Percentiles rank a stretch among this genome's conserved stretches.
Evolutionary conservation across 2,329 filamentous ascomycete species (phyloP).

Genomic region (Keithomyces neogunnii): DNA sequence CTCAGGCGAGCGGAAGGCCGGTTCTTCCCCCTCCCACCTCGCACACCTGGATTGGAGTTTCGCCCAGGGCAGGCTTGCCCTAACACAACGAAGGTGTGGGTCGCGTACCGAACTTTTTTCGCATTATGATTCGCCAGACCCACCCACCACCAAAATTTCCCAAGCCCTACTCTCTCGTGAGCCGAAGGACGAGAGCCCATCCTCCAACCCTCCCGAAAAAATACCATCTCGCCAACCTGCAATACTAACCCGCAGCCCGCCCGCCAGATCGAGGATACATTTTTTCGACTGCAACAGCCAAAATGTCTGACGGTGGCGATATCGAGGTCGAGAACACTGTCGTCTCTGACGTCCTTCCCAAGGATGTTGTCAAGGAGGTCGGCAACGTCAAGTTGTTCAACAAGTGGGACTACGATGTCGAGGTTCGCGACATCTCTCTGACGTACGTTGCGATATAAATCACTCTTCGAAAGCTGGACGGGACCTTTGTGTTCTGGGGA

Average conservation of each 20-base stretch:
- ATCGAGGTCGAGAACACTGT: slow-evolving; percentile 78
- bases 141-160: slow-evolving; percentile 28
- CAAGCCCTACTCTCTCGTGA: slow-evolving; percentile 17
- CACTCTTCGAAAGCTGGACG: too few relatives aligned
- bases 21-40: slow-evolving; percentile 10
- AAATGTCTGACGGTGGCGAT: slow-evolving; percentile 92
- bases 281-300: slow-evolving; percentile 38
- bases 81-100: slow-evolving; percentile 23
- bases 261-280: slow-evolving; percentile 23
- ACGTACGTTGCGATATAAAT: slow-evolving; percentile 56
- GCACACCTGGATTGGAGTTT: slow-evolving; percentile 13
- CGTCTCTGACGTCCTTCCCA: slow-evolving; percentile 77
- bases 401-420: slow-evolving; percentile 98
- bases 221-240: slow-evolving; percentile 29
- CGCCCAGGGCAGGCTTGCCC: slow-evolving; percentile 34
- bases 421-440: slow-evolving; percentile 99
- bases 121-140: slow-evolving; percentile 26
- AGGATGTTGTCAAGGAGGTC: slow-evolving; percentile 83
- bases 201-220: slow-evolving; percentile 24
- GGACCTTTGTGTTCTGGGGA: too few relatives aligned
- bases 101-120: slow-evolving; percentile 19
- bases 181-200: slow-evolving; percentile 16
- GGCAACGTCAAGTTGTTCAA: slow-evolving; percentile 95
- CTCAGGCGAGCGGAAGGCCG: slow-evolving; percentile 7
- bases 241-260: slow-evolving; percentile 28